These are phyloP conservation scores for Chlamydomonas reinhardtii DNA, from an alignment of 163 green algal species.

Conservation along the genomic window DNA sequence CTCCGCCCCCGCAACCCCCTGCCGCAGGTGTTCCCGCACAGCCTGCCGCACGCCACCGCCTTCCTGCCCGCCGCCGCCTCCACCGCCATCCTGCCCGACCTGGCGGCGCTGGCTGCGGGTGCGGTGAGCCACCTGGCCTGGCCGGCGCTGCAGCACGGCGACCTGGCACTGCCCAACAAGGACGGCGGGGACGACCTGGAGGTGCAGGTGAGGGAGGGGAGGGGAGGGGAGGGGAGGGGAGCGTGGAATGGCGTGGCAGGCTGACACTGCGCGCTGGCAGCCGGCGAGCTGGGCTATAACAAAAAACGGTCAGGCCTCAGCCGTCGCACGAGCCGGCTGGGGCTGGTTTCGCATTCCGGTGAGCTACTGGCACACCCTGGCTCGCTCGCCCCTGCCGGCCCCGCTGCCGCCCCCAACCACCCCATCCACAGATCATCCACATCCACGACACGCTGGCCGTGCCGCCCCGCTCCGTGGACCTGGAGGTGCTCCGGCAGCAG, in stretches of 20 bases:
- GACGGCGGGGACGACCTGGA: neutral
- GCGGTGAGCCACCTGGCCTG: slow-evolving; percentile 59
- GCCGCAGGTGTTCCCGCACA: slow-evolving; percentile 61
- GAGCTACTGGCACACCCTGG: no score
- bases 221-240: neutral
- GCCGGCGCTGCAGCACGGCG: slow-evolving; percentile 59
- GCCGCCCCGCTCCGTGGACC: slow-evolving; percentile 32
- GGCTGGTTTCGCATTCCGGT: no score
- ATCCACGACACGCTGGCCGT: slow-evolving; percentile 54
- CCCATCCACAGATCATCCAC: slow-evolving; percentile 55
- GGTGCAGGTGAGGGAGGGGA: neutral
- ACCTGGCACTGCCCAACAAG: slow-evolving; percentile 18
- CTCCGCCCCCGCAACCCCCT: no score
- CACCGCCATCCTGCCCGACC: slow-evolving; percentile 59
- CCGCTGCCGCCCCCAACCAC: no score
- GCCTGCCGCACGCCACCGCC: slow-evolving; percentile 38
- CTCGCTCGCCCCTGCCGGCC: no score
- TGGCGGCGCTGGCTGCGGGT: slow-evolving; percentile 59
- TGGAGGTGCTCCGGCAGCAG: neutral
- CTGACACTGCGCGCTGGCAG: neutral
- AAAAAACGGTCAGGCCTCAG: no score
- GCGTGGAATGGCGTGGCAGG: neutral
- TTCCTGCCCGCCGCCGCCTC: slow-evolving; percentile 23
- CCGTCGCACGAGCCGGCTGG: no score
- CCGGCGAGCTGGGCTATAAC: no score